Percentiles rank a stretch among this genome's conserved stretches.
Evolutionary conservation across 2,329 filamentous ascomycete genomes (phyloP).

Genomic region (Ascocoryne sarcoides): DNA sequence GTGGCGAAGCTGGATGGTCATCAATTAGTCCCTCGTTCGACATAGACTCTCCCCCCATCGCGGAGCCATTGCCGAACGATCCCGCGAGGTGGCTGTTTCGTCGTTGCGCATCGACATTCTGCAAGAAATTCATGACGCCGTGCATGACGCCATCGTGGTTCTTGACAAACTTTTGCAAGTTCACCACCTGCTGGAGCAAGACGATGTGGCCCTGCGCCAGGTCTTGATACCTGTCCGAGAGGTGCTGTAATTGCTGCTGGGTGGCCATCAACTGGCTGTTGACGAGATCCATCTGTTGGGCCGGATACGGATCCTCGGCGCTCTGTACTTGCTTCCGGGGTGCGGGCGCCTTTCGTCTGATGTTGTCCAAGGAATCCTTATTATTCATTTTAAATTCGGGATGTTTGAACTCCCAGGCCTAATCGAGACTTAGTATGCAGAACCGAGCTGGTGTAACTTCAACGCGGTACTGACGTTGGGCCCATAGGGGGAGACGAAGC

Average conservation of each 20-base stretch:
- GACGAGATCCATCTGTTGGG: constrained; percentile 81
- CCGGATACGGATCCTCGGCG: constrained; percentile 64
- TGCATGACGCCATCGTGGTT: constrained; percentile 66
- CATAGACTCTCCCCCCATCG: constrained; percentile 28
- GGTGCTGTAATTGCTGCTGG: constrained; percentile 80
- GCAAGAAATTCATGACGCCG: constrained; percentile 60
- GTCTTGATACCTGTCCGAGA: constrained; percentile 79
- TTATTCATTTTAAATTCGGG: constrained; percentile 93
- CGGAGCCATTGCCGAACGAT: constrained; percentile 34
- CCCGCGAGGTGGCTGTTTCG: constrained; percentile 46
- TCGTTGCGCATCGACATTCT: constrained; percentile 54
- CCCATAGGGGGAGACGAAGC: constrained; percentile 71
- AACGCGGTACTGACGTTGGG: constrained; percentile 50
- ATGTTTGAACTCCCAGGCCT: constrained; percentile 96
- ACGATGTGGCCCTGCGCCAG: constrained; percentile 56
- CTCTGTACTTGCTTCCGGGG: constrained; percentile 63
- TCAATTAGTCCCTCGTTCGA: constrained; percentile 31
- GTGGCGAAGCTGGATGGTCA: constrained; percentile 56
- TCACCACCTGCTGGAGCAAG: constrained; percentile 52
- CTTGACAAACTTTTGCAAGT: constrained; percentile 52
- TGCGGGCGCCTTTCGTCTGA: constrained; percentile 87
- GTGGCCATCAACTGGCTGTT: constrained; percentile 83
- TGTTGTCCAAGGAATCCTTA: constrained; percentile 94
- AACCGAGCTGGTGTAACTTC: neutral
- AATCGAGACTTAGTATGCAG: constrained; percentile 24